A percentile compares a stretch with the other conserved stretches of the same genome.
These are phyloP conservation scores for Rhodotorula paludigena DNA, from an alignment of 768 basidiomycete genomes.

Conservation along the genomic window DNA sequence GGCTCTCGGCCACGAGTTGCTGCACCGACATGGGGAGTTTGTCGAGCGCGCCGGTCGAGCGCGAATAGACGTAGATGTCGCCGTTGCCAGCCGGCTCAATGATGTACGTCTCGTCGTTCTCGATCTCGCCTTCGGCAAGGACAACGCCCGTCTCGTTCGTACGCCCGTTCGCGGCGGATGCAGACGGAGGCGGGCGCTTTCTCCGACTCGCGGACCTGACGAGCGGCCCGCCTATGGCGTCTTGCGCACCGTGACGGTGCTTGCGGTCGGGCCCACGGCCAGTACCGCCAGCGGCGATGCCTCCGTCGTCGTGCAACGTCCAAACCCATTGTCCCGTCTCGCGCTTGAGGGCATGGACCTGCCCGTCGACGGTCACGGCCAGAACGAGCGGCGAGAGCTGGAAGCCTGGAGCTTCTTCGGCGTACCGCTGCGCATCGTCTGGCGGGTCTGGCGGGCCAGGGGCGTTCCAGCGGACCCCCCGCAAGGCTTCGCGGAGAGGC, in stretches of 20 bases:
- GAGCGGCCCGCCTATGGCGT: constrained; percentile 31
- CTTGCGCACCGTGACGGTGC: constrained; percentile 33
- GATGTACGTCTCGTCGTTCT: constrained; percentile 68
- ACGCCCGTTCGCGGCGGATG: constrained; percentile 46
- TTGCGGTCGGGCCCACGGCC: constrained; percentile 34
- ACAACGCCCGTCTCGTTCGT: constrained; percentile 21
- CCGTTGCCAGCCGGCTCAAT: constrained; percentile 86
- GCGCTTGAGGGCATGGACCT: constrained; percentile 86
- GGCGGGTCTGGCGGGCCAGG: not conserved
- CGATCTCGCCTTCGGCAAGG: constrained; percentile 41
- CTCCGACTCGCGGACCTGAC: constrained; percentile 42
- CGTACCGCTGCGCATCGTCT: not conserved
- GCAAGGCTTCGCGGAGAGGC: constrained; percentile 14
- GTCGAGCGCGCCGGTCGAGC: constrained; percentile 53
- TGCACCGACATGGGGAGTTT: constrained; percentile 87
- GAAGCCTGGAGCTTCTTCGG: constrained; percentile 15
- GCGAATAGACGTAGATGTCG: constrained; percentile 78
- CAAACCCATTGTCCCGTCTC: constrained; percentile 75
- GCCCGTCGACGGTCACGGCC: constrained; percentile 88
- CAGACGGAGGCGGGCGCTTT: constrained; percentile 33
- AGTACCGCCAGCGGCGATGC: constrained; percentile 24
- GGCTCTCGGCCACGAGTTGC: constrained; percentile 82
- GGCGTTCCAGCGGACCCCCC: constrained; percentile 26
- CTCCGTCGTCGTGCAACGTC: constrained; percentile 65
- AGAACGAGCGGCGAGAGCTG: constrained; percentile 80